phyloP scores from a whole-genome alignment of 139 green algal species.

The Coelastrella sp. region DNA sequence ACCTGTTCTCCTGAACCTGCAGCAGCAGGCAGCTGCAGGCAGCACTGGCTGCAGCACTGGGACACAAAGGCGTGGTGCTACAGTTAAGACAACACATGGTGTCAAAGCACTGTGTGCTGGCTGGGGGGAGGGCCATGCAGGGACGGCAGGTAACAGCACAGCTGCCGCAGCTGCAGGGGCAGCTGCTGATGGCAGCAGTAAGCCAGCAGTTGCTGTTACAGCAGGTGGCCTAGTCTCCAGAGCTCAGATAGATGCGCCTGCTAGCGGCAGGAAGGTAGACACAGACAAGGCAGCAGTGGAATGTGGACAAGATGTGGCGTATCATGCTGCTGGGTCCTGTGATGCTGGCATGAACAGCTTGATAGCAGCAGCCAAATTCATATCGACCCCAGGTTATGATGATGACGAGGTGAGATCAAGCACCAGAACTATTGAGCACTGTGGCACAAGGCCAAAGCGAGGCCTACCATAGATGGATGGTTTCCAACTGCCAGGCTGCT shows the following conservation, averaged over 20 bases:
- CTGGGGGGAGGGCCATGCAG: background rate
- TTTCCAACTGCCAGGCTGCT: background rate
- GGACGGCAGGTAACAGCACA: background rate
- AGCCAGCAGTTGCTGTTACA: background rate
- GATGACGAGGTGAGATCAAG: background rate
- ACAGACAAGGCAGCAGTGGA: constrained; percentile 31
- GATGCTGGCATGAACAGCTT: constrained; percentile 35
- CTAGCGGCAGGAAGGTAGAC: constrained; percentile 20
- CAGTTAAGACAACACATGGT: background rate
- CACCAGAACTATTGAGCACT: background rate
- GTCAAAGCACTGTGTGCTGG: constrained; percentile 7
- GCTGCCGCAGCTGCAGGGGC: constrained; percentile 11
- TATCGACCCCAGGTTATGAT: background rate
- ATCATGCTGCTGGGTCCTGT: background rate
- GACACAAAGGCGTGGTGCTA: background rate
- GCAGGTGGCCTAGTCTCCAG: background rate
- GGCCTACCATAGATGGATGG: too few relatives aligned
- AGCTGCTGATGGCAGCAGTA: background rate
- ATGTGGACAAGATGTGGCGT: too few relatives aligned
- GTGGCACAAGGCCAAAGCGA: background rate
- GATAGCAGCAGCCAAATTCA: constrained; percentile 20
- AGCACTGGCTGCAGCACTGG: background rate
- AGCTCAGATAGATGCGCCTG: constrained; percentile 1
- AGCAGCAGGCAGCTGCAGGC: background rate
- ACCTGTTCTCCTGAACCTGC: constrained; percentile 25